These are phyloP conservation scores for Madurella mycetomatis DNA, from an alignment of 2,329 filamentous ascomycete genomes.

Conservation along the genomic window DNA sequence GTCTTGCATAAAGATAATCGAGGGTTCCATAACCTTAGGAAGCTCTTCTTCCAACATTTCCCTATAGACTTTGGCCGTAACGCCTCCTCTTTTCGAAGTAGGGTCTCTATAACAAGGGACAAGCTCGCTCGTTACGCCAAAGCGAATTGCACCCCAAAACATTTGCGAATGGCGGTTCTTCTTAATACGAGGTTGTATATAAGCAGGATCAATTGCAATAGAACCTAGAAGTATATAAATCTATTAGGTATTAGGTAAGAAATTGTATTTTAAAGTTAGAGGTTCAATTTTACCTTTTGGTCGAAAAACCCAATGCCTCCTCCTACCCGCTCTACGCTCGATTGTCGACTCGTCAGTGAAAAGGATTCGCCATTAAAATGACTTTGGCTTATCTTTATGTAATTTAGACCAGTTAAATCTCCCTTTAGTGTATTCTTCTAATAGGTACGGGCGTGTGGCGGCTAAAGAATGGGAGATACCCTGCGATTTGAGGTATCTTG, in stretches of 20 bases:
- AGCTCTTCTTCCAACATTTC: neutral
- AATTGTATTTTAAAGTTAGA: neutral
- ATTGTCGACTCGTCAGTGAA: neutral
- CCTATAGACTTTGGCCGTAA: neutral
- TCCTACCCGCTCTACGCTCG: neutral
- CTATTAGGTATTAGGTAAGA: neutral
- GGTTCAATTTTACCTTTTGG: neutral
- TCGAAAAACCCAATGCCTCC: neutral
- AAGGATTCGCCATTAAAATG: neutral
- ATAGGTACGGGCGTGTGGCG: neutral
- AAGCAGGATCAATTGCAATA: neutral
- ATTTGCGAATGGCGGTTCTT: neutral
- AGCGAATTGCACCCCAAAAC: neutral
- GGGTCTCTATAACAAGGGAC: neutral
- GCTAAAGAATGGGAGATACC: neutral
- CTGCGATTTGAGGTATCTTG: neutral
- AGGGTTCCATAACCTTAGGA: neutral
- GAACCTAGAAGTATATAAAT: neutral
- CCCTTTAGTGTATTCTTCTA: neutral
- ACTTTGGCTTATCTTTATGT: neutral
- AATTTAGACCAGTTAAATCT: neutral
- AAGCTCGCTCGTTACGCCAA: neutral
- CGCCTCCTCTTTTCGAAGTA: neutral
- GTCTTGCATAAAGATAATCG: neutral
- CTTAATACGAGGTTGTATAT: neutral